Evolutionary conservation across 2,329 filamentous ascomycete genomes (phyloP), one percentile per base, ranked within the genome.

Genomic region (Beauveria sp.): DNA sequence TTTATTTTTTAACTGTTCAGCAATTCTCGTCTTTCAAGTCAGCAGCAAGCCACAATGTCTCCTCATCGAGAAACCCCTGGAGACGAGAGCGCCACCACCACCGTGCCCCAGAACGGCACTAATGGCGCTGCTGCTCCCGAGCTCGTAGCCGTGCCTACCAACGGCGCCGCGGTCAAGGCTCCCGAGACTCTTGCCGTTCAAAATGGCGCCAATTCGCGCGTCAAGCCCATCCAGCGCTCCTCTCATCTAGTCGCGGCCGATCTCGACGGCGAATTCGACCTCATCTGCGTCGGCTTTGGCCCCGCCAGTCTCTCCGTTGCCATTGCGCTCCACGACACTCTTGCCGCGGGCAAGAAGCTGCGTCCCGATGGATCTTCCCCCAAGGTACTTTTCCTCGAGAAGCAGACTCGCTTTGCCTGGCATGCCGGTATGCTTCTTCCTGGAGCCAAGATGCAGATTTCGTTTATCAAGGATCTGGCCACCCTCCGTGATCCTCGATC

Each of bases 391-490:
- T 98, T 97, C 75, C 76, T 98, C 26, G 93, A 98, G 79, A 89
- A 90, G 74, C 93, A 98, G 75, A 71, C 80, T 38, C 78, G 82
- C 53, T 98, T 98, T 71, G 86, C 89, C 63, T 98, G 93, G 93
- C 93, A 98, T 74, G 87, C 91, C 0, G 93, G 93, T 63, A 98
- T 98, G 93, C 85, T 97, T 63, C 83, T 98, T 3, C 91, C 92
- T 0, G 93, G 92, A 5, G 90, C 93, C 58, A 92, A 89, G 77
- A 98, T 98, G 93, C 93, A 98, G 73, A 98, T 98, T 68, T 96
- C 91, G 10, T 98, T 96, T 78, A 83, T 98, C 77, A 98, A 98
- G 78, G 93, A 98, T 72, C 84, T 98, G 74, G 93, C 93, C 3
- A 95, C 91, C 3, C 81, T 96, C 67, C 84, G 93, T 62, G 88